These are phyloP conservation scores for Spathaspora boniae DNA, from an alignment of 805 yeast species.

Conservation along the genomic window DNA sequence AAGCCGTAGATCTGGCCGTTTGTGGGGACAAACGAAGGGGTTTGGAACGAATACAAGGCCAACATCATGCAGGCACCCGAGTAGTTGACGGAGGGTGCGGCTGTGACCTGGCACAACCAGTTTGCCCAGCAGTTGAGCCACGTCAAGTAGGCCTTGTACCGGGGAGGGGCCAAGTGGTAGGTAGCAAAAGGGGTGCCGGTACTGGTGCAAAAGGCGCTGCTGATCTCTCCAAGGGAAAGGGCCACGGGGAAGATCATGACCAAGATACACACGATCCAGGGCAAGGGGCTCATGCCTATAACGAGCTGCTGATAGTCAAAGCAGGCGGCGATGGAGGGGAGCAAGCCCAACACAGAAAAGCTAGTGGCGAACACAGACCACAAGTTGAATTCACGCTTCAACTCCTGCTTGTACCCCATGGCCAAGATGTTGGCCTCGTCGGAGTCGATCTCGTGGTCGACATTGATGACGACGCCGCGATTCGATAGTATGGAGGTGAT, in stretches of 20 bases:
- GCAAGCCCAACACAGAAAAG: slow-evolving; percentile 59
- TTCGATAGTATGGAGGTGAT: slow-evolving; percentile 39
- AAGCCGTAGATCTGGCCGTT: slow-evolving; percentile 51
- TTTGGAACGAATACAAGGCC: slow-evolving; percentile 43
- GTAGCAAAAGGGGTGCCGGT: slow-evolving; percentile 72
- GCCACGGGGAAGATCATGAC: slow-evolving; percentile 56
- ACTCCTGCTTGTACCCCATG: slow-evolving; percentile 62
- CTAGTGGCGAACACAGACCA: slow-evolving; percentile 60
- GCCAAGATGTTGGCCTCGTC: slow-evolving; percentile 56
- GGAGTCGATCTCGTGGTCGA: slow-evolving; percentile 44
- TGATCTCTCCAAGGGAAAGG: slow-evolving; percentile 59
- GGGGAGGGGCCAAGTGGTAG: slow-evolving; percentile 56
- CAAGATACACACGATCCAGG: slow-evolving; percentile 58
- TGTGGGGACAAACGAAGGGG: slow-evolving; percentile 37
- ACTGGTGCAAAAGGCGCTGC: slow-evolving; percentile 64
- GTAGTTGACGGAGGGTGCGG: slow-evolving; percentile 58
- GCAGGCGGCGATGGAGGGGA: slow-evolving; percentile 65
- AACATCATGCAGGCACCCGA: slow-evolving; percentile 55
- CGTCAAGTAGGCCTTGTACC: slow-evolving; percentile 49
- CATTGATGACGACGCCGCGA: slow-evolving; percentile 33
- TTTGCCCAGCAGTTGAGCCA: slow-evolving; percentile 66
- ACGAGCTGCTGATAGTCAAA: slow-evolving; percentile 57
- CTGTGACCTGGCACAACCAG: slow-evolving; percentile 63
- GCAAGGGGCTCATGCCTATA: slow-evolving; percentile 59
- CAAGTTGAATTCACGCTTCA: slow-evolving; percentile 55